Evolutionary conservation across 2,329 filamentous ascomycete genomes (phyloP).

Genomic region (Onygenales sp.): DNA sequence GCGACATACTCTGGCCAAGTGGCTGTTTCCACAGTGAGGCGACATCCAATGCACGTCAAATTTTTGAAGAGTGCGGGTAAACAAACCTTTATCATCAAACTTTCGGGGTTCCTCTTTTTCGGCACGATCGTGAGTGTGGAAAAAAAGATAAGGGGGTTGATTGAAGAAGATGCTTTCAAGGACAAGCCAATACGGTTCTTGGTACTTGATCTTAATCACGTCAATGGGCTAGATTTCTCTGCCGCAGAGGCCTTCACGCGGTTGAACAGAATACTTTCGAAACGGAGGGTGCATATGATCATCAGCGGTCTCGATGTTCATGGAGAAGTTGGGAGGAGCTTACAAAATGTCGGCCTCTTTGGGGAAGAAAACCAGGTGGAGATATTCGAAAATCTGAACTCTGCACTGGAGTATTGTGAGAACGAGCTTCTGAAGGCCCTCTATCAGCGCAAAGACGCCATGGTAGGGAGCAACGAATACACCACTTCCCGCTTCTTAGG

Average conservation of each 20-base stretch:
- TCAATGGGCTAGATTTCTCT: constrained; percentile 90
- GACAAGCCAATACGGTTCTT: constrained; percentile 77
- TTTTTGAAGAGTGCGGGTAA: constrained; percentile 77
- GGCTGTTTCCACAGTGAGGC: constrained; percentile 82
- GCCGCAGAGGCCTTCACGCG: constrained; percentile 91
- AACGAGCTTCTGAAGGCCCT: constrained; percentile 82
- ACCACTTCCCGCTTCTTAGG: constrained; percentile 1
- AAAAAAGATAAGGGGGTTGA: constrained; percentile 69
- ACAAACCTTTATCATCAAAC: constrained; percentile 84
- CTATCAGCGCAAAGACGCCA: constrained; percentile 56
- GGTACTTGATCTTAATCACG: constrained; percentile 78
- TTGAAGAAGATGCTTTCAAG: constrained; percentile 72
- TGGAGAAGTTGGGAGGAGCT: constrained; percentile 63
- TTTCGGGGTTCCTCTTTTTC: constrained; percentile 95
- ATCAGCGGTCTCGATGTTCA: constrained; percentile 73
- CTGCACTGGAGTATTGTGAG: constrained; percentile 86
- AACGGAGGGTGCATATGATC: constrained; percentile 69
- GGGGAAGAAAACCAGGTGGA: constrained; percentile 63
- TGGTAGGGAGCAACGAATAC: constrained; percentile 14
- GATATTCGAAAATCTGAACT: constrained; percentile 83
- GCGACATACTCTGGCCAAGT: constrained; percentile 84
- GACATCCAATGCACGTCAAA: constrained; percentile 79
- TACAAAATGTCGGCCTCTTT: constrained; percentile 76
- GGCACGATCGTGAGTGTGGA: constrained; percentile 95
- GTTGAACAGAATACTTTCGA: constrained; percentile 72